phyloP scores from a whole-genome alignment of 2,329 filamentous ascomycete species.

The Plectosphaerella plurivora region DNA sequence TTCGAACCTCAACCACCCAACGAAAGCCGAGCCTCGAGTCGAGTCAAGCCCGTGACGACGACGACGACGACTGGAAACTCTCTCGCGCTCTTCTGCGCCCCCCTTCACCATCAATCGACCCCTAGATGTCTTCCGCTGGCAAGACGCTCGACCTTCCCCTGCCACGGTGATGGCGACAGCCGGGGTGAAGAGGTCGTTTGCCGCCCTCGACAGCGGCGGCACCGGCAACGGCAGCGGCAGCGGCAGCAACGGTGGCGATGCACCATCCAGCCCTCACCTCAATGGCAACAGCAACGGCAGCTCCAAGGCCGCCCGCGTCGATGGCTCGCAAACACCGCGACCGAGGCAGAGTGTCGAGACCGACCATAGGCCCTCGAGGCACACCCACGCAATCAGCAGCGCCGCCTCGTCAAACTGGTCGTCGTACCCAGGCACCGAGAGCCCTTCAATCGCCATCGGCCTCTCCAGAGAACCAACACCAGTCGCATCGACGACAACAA shows the following conservation, averaged over 20 bases:
- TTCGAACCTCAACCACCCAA: too few species aligned
- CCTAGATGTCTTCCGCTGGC: not conserved
- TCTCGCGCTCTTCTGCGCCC: not conserved
- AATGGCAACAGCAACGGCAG: not conserved
- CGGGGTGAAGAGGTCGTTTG: slow-evolving; percentile 35
- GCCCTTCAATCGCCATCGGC: not conserved
- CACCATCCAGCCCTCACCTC: slow-evolving; percentile 8
- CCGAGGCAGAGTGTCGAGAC: not conserved
- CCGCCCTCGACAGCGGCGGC: slow-evolving; percentile 24
- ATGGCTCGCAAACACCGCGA: not conserved
- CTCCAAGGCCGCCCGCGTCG: not conserved
- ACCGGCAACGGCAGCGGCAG: slow-evolving; percentile 14
- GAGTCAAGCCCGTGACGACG: not conserved
- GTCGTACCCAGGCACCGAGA: not conserved
- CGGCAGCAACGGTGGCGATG: not conserved
- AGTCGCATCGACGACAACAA: slow-evolving; percentile 2
- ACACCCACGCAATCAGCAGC: slow-evolving; percentile 8
- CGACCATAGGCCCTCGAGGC: slow-evolving; percentile 6
- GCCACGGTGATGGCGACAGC: slow-evolving; percentile 21
- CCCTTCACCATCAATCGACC: not conserved
- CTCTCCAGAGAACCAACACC: not conserved
- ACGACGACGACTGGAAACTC: not conserved
- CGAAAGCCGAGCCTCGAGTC: not conserved
- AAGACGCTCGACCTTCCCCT: not conserved
- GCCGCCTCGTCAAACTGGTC: slow-evolving; percentile 13